Base-by-base conservation (phyloP, 192 early-diverging fungal genomes). In the Mortierella antarctica region DNA sequence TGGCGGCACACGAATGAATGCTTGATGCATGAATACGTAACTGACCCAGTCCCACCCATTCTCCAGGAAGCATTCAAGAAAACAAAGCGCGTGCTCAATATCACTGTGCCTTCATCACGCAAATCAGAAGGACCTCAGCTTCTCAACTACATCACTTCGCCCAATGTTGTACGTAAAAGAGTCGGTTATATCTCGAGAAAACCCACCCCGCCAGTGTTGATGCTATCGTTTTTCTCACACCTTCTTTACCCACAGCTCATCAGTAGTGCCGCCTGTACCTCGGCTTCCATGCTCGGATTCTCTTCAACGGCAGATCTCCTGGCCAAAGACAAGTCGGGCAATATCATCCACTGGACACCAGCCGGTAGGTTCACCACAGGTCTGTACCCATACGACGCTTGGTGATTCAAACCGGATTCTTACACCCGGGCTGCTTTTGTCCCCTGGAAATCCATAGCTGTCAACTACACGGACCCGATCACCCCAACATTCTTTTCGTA, bases 101-200 rank as follows among this genome's bases (percentile, higher is more conserved):
- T 95, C 51, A 91, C 88, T 17, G 93, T 95, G 17, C 84, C 89
- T 21, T 93, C 93, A 0, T 85, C 87, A 11, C 82, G 91, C 46
- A 94, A 88, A 73, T 88, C 91, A 40, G 92, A 93, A 73, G 91
- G 92, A 10, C 93, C 93, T 44, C 87, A 91, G 46, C 71, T 93
- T 15, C 71, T 95, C 9, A 95, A 95, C 71, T 91, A 95, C 62
- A 83, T 95, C 40, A 95, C 92, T 4, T 91, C 92, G 7, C 92
- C 93, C 0, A 93, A 93, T 74, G 92, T 95, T 13, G 89, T 92
- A 85, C 55, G 86, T 84, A 14, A 4, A n/a, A 21, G 41, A 0
- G 44, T 56, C 2, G 1, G 17, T 45, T 57, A 45, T 23, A 14
- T 39, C 8, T 20, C 56, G 18, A 0, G 6, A 23, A 49, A 47